phyloP scores from a whole-genome alignment of 176 grass and related monocot genomes.

The Lolium multiflorum region DNA sequence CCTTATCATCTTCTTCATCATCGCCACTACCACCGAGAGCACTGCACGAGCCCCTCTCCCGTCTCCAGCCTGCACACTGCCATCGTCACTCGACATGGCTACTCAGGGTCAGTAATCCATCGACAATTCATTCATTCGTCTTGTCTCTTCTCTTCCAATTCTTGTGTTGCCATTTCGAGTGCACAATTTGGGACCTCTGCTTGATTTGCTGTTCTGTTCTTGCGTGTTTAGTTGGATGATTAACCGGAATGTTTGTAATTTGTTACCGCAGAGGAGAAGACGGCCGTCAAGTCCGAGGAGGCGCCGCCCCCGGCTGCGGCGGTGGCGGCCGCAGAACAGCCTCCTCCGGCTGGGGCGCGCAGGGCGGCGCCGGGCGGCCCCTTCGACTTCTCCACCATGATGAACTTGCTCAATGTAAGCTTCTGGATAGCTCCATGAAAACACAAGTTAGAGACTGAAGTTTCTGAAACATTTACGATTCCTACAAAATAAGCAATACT shows the following conservation, averaged over 20 bases:
- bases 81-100: slow-evolving; percentile 43
- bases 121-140: not conserved
- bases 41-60: not conserved
- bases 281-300: slow-evolving; percentile 51
- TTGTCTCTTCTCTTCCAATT: not conserved
- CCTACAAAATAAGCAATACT: not conserved
- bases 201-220: not conserved
- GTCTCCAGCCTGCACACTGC: not conserved
- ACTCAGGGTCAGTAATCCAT: slow-evolving; percentile 17
- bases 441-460: not conserved
- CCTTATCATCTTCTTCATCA: slow-evolving; percentile 51
- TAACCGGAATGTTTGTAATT: not conserved
- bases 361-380: slow-evolving; percentile 57
- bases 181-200: too few relatives aligned
- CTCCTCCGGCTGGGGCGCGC: slow-evolving; percentile 19
- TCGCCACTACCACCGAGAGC: not conserved
- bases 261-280: slow-evolving; percentile 63
- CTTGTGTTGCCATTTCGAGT: too few relatives aligned
- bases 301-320: slow-evolving; percentile 13
- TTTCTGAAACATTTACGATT: not conserved
- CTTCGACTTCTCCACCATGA: slow-evolving; percentile 94
- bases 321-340: not conserved
- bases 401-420: slow-evolving; percentile 79
- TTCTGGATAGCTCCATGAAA: not conserved
- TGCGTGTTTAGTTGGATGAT: not conserved